phyloP scores from a whole-genome alignment of 108 stramenopile genomes.

The Nitzschia inconspicua region DNA sequence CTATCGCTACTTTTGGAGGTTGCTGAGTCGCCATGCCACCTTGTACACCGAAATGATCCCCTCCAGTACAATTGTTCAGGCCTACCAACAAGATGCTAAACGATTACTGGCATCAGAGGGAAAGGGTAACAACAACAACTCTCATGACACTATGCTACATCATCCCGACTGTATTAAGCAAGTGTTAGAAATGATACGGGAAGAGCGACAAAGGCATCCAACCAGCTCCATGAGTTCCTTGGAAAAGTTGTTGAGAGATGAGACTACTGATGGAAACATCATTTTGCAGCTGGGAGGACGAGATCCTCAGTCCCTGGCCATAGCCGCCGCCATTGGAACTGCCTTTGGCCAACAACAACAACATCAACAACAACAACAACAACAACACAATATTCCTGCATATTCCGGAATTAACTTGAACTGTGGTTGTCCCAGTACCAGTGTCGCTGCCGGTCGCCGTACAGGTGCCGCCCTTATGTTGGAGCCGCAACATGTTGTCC shows the following conservation, averaged over 20 bases:
- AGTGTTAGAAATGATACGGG: background rate
- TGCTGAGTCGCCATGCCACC: constrained; percentile 18
- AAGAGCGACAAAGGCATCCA: background rate
- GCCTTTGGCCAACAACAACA: constrained; percentile 15
- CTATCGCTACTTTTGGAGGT: constrained; percentile 32
- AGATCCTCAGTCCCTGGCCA: constrained; percentile 19
- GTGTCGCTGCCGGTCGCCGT: constrained; percentile 24
- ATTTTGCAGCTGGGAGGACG: constrained; percentile 40
- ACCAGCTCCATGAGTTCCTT: background rate
- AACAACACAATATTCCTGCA: too few species aligned
- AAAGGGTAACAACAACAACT: background rate
- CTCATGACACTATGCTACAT: background rate
- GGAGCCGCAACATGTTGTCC: constrained; percentile 26
- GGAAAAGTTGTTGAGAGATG: background rate
- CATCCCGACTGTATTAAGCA: constrained; percentile 1
- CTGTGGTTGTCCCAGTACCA: constrained; percentile 49
- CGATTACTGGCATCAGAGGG: too few species aligned
- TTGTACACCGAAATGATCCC: constrained; percentile 57
- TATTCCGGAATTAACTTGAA: constrained; percentile 35
- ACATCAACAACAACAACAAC: background rate
- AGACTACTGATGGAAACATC: background rate
- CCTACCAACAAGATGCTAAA: too few species aligned
- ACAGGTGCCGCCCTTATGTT: constrained; percentile 40
- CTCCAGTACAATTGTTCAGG: constrained; percentile 23
- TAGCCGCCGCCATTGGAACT: constrained; percentile 32